Evolutionary conservation across 179 eudicot genomes (phyloP), one percentile per base, ranked within the genome.

Genomic region (Patellifolia procumbens): DNA sequence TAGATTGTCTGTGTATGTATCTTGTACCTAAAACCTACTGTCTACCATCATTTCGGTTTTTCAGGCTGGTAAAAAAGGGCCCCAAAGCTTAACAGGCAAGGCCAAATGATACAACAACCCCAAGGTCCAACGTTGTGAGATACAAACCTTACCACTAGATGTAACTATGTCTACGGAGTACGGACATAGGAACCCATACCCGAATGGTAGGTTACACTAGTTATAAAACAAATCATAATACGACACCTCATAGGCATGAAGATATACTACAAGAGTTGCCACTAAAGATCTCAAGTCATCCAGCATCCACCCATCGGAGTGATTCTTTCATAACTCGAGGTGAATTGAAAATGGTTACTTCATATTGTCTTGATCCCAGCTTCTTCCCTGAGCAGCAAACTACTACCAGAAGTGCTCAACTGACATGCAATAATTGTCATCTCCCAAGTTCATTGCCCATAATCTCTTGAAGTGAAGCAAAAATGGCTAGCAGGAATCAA

Each of bases 351-450:
- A 42, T 37, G 51, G 70, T 9, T 22, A 22, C 70, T 42, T n/a
- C 29, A 37, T 10, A 6, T 11, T 22, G 52, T 6, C 32, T 24
- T 66, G 15, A 75, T 48, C 43, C 4, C 48, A 19, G 11, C 32
- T 55, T 76, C 58, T 55, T 65, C 73, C 62, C 65, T 11, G 73
- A 75, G 53, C 72, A 28, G 12, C 64, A 74, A 74, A 52, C 48
- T 29, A 56, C 16, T 20, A 43, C 64, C 68, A 17, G 42, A 53
- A 24, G 24, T 10, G 48, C 56, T 24, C 52, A 32, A 34, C 13
- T 61, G 22, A 22, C 39, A 31, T 20, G 58, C 66, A 20, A 19
- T 7, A 20, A 20, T 15, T 49, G 43, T 31, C 24, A 70, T 28
- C 73, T n/a, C 24, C 19, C 28, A 26, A 46, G 20, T 7, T 43